Conservation (phyloP, 768 basidiomycete genomes). For the Tricholomella constricta region DNA sequence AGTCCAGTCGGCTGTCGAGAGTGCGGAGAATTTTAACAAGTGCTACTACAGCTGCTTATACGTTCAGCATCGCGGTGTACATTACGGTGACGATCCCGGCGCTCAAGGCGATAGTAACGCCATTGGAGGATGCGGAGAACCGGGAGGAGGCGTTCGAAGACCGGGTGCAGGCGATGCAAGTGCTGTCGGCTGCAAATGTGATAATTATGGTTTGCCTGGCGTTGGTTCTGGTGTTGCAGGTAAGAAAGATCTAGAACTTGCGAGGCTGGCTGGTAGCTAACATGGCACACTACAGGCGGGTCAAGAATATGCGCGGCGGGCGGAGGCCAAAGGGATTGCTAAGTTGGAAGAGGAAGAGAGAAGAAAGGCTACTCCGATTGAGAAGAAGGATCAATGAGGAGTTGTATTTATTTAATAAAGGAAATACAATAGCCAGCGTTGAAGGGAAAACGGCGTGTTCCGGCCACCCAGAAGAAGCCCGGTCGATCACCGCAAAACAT, state of each 20-base stretch:
- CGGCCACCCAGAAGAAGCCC: not conserved
- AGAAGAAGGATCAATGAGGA: constrained; percentile 44
- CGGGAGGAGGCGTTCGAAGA: constrained; percentile 49
- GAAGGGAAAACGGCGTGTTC: too few relatives aligned
- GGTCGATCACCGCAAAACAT: constrained; percentile 2
- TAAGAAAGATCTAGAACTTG: constrained; percentile 44
- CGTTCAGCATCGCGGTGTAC: constrained; percentile 81
- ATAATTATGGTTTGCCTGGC: constrained; percentile 73
- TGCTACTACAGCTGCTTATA: constrained; percentile 60
- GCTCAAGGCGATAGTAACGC: constrained; percentile 73
- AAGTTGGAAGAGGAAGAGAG: constrained; percentile 32
- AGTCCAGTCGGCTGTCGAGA: not conserved
- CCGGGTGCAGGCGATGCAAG: constrained; percentile 74
- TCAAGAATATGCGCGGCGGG: constrained; percentile 78
- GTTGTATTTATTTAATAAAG: not conserved
- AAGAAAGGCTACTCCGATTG: constrained; percentile 25
- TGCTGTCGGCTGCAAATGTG: constrained; percentile 86
- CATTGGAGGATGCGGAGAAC: constrained; percentile 47
- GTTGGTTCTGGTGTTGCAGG: constrained; percentile 72
- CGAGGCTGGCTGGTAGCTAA: too few relatives aligned
- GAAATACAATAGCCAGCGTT: not conserved
- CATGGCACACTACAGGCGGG: constrained; percentile 57
- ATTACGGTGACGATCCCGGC: constrained; percentile 78
- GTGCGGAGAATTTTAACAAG: too few relatives aligned
- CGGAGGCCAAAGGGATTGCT: constrained; percentile 52